Evolutionary conservation across 129 eudicot species (phyloP).

Genomic region (Centaurea solstitialis): DNA sequence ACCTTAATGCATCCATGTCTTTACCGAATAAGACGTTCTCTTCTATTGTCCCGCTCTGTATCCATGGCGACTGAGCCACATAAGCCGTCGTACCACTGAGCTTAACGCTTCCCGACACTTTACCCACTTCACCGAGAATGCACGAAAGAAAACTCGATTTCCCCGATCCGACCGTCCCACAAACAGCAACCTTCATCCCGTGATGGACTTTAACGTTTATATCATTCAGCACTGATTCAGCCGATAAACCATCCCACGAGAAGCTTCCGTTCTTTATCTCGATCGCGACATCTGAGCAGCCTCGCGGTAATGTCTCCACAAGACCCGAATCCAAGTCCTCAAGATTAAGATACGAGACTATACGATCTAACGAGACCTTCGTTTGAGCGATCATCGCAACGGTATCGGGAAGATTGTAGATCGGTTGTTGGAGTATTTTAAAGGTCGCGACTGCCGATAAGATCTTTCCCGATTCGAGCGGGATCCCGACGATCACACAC

Average conservation of each 20-base stretch:
- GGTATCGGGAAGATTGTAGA: slow-evolving; percentile 77
- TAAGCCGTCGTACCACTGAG: slow-evolving; percentile 77
- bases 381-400: slow-evolving; percentile 78
- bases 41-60: slow-evolving; percentile 87
- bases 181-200: slow-evolving; percentile 84
- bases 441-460: slow-evolving; percentile 85
- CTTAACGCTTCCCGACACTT: slow-evolving; percentile 60
- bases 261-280: slow-evolving; percentile 67
- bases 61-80: slow-evolving; percentile 94
- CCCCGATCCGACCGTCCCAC: slow-evolving; percentile 93
- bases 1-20: slow-evolving; percentile 60
- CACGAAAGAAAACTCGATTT: slow-evolving; percentile 88
- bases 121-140: slow-evolving; percentile 74
- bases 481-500: slow-evolving; percentile 69
- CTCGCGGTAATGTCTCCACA: slow-evolving; percentile 52
- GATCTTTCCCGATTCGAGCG: slow-evolving; percentile 82
- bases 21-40: slow-evolving; percentile 80
- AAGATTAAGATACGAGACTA: slow-evolving; percentile 67
- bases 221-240: slow-evolving; percentile 51
- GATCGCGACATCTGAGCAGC: slow-evolving; percentile 46
- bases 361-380: slow-evolving; percentile 92
- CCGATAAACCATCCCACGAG: slow-evolving; percentile 59
- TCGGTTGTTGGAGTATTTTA: slow-evolving; percentile 80
- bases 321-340: slow-evolving; percentile 54
- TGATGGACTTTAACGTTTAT: slow-evolving; percentile 52